Percentiles rank a stretch among this genome's conserved stretches.
These are phyloP conservation scores for Groenewaldozyma auringiensis DNA, from an alignment of 1,139 yeast genomes.

Conservation along the genomic window DNA sequence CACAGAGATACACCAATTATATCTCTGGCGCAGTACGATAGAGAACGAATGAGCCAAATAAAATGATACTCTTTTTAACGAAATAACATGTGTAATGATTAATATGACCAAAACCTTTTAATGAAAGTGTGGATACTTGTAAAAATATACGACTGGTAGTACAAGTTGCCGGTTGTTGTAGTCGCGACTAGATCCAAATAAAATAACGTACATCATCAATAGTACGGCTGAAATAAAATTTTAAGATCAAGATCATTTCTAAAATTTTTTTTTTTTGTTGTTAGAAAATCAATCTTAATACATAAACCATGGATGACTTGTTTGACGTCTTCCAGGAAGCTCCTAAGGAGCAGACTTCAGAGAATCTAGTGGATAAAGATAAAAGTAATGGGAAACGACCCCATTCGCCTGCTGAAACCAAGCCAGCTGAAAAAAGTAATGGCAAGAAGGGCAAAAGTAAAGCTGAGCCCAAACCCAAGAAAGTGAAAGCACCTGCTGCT, in stretches of 20 bases:
- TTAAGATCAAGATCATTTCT: not conserved
- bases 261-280: not conserved
- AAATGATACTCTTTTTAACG: not conserved
- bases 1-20: conserved; percentile 5
- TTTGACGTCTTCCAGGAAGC: conserved; percentile 14
- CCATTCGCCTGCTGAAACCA: not conserved
- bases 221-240: not conserved
- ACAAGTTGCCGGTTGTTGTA: not conserved
- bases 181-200: no score
- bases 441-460: not conserved
- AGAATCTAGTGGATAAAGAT: not conserved
- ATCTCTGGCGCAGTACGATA: conserved; percentile 16
- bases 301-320: conserved; percentile 8
- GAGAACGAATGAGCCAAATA: conserved; percentile 12
- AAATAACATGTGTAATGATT: not conserved
- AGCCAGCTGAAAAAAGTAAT: not conserved
- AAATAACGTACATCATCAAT: no score
- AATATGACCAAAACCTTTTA: no score
- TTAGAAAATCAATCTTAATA: not conserved
- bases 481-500: conserved; percentile 4
- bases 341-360: not conserved
- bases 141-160: no score
- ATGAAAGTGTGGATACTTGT: no score
- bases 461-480: conserved; percentile 5
- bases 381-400: conserved; percentile 1